These are phyloP conservation scores for Fusarium nematophilum DNA, from an alignment of 2,329 filamentous ascomycete genomes.

Conservation along the genomic window DNA sequence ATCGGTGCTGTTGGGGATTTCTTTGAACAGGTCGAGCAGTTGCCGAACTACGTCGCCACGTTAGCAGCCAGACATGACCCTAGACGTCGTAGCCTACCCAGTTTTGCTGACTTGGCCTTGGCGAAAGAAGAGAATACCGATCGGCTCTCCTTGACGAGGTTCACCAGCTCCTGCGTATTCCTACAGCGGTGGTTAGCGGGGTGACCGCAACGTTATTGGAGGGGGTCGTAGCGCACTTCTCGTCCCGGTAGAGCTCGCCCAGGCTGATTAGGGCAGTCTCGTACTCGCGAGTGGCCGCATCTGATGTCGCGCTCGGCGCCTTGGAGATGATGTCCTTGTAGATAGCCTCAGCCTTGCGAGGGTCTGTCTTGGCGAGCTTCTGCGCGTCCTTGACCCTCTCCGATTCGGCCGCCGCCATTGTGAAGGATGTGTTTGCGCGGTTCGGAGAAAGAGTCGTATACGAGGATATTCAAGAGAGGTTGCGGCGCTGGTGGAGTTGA, in stretches of 20 bases:
- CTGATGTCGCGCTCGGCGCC: slow-evolving; percentile 82
- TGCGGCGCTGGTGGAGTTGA: not conserved
- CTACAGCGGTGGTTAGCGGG: slow-evolving; percentile 55
- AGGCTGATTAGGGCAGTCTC: slow-evolving; percentile 88
- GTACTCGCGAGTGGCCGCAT: slow-evolving; percentile 90
- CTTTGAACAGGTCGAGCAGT: slow-evolving; percentile 92
- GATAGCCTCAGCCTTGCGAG: slow-evolving; percentile 84
- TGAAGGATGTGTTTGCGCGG: slow-evolving; percentile 34
- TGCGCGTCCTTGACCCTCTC: slow-evolving; percentile 87
- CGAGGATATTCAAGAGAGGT: not conserved
- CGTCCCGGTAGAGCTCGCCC: slow-evolving; percentile 92
- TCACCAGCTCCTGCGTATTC: slow-evolving; percentile 85
- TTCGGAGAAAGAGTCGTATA: slow-evolving; percentile 5
- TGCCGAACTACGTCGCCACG: slow-evolving; percentile 77
- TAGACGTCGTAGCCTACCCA: slow-evolving; percentile 71
- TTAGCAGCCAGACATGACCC: slow-evolving; percentile 23
- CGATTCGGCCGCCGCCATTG: slow-evolving; percentile 70
- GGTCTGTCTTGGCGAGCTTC: slow-evolving; percentile 82
- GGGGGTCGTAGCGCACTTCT: slow-evolving; percentile 69
- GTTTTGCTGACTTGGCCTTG: slow-evolving; percentile 98
- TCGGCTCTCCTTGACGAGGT: slow-evolving; percentile 89
- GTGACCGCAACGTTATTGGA: slow-evolving; percentile 3
- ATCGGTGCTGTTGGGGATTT: slow-evolving; percentile 94
- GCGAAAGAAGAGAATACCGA: slow-evolving; percentile 95
- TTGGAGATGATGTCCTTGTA: slow-evolving; percentile 92